Evolutionary conservation across 345 rosid species (phyloP), one percentile per base, ranked within the genome.

Genomic region (Aegle marmelos): DNA sequence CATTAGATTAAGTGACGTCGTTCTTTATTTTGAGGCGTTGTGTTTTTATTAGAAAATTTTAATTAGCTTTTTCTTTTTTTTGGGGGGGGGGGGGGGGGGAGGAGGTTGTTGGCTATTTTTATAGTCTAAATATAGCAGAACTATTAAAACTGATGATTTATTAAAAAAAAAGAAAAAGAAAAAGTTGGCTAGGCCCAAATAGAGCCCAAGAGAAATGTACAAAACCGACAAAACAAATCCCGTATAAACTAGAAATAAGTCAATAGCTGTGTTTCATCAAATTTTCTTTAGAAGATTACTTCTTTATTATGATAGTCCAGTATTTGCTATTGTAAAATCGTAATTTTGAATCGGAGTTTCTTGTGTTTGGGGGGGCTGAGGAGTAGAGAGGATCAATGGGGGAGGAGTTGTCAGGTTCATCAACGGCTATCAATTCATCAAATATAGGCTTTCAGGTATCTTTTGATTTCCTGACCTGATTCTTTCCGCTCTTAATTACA

Each of bases 371-470:
- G 53, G 1, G 61, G 67, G 37, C 7, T 2, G n/a, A 5, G 50
- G 50, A 4, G 34, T 36, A 25, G 57, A 10, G 21, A 13, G 70
- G 6, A 77, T 69, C 37, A 22, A 68, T 72, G 78, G 81, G 80
- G 24, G 90, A 89, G 72, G 82, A 75, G 58, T n/a, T 75, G 0
- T 62, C n/a, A 22, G 61, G 83, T 37, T 80, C 93, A 21, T 73
- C 80, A 34, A 70, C 78, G 5, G 91, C 92, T 33, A 93, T 92
- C 31, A 81, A 73, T 68, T 88, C 97, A 39, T 85, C 92, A 58
- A 93, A 95, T 82, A 85, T 86, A 72, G 97, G 98, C 3, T 95
- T 89, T 81, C 88, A 92, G 93, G 98, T 94, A 79, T 7, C 30
- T 0, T n/a, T 27, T 0, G 70, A 78, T 5, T 25, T 11, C 21